Base-by-base conservation (phyloP, 306 rosid species). In the Ammopiptanthus mongolicus region DNA sequence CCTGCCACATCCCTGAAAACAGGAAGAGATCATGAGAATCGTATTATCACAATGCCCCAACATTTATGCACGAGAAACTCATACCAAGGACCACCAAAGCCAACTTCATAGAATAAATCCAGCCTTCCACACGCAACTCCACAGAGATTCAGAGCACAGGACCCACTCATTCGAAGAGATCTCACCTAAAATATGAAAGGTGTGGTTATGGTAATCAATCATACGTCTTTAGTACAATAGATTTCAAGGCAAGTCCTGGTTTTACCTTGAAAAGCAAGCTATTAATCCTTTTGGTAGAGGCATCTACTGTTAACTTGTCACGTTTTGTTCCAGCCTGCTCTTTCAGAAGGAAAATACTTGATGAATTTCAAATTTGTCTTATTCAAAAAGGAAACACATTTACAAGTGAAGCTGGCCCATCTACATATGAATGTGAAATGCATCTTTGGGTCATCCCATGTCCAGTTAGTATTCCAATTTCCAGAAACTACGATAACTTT, bases 41-140 rank as follows among this genome's bases (percentile, higher is more conserved):
- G 34, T 29, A 51, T 36, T 14, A 69, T n/a, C 31, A 28, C 23
- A 79, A 19, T 33, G 53, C 4, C 42, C 42, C 12, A 50, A 52
- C 51, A 52, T 17, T 57, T 15, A 57, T 37, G 59, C 44, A 70
- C 53, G 72, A 69, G 69, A 84, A 64, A 46, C 15, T 72, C 89
- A 65, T 92, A 96, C 99, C 99, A 96, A 67, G 97, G 89, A 80
- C 98, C 99, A 61, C 99, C 99, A 51, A 86, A 96, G 80, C 92
- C 91, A 5, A 64, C 18, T 83, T 87, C 92, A 65, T 69, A 96
- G 79, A 86, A 92, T 29, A 88, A 77, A 83, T 96, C 98, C 34
- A 96, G 79, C 85, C 99, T 92, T 84, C 99, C 98, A 69, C 98
- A 89, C 48, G 99, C 99, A 51, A 96, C 62, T 77, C 97, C 99